Evolutionary conservation across 2,329 filamentous ascomycete species (phyloP).

Genomic region (Pseudopyricularia cyperi): DNA sequence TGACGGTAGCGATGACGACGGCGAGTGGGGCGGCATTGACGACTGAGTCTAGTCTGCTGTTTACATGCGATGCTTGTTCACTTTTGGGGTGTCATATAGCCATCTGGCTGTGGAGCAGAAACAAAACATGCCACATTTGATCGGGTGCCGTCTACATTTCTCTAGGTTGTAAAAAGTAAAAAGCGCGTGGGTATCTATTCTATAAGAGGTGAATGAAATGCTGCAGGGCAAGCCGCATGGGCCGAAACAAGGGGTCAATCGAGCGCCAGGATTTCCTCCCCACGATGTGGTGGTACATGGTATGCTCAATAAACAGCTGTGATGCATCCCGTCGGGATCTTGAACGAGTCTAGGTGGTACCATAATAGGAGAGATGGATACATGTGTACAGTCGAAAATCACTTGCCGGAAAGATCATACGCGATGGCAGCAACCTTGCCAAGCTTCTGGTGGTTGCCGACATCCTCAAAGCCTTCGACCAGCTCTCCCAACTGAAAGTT

Average conservation of each 20-base stretch:
- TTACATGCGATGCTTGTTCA: not conserved
- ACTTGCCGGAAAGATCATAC: not conserved
- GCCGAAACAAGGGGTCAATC: no score
- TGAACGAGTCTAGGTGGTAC: not conserved
- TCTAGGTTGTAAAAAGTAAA: no score
- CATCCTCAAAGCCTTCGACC: not conserved
- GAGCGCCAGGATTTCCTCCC: no score
- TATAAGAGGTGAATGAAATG: no score
- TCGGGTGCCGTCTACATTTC: no score
- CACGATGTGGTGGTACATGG: no score
- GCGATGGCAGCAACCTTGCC: not conserved
- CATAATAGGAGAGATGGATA: not conserved
- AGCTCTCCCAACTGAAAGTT: not conserved
- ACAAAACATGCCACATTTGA: no score
- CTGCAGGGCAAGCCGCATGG: no score
- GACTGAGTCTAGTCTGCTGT: conserved; percentile 3
- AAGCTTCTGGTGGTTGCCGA: not conserved
- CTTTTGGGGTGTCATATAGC: not conserved
- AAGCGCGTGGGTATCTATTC: no score
- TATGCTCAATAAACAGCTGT: no score
- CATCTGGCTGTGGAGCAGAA: not conserved
- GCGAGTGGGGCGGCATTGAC: conserved; percentile 18
- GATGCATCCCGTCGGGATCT: not conserved
- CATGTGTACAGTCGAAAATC: not conserved
- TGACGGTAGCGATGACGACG: conserved; percentile 4